Conservation (phyloP, 257 asterid genomes). For the Solanum megistacrolobum region DNA sequence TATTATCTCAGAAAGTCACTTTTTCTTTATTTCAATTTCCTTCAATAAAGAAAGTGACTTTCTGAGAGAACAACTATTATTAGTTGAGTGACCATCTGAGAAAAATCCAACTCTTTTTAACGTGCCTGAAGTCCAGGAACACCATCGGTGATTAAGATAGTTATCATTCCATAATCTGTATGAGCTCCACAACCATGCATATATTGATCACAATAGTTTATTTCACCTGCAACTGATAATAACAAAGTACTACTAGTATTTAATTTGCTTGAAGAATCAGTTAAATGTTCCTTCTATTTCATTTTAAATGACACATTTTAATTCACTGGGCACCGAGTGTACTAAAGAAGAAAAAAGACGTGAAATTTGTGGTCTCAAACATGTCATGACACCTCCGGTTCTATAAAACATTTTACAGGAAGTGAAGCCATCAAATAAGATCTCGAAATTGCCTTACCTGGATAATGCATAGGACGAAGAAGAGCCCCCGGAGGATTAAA, state of each 20-base stretch:
- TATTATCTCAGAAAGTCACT: neutral
- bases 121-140: slow-evolving; percentile 42
- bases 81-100: neutral
- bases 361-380: neutral
- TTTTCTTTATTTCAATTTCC: neutral
- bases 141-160: slow-evolving; percentile 43
- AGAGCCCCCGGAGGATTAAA: slow-evolving; percentile 22
- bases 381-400: neutral
- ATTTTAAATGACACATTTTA: neutral
- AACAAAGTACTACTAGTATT: neutral
- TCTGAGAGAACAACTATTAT: neutral
- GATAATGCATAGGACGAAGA: slow-evolving; percentile 48
- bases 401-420: neutral
- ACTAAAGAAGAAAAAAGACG: neutral
- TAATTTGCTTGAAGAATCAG: neutral
- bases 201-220: slow-evolving; percentile 17
- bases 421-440: neutral
- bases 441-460: slow-evolving; percentile 16
- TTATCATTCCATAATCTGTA: slow-evolving; percentile 61
- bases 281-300: neutral
- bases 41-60: no score
- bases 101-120: neutral
- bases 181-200: slow-evolving; percentile 52
- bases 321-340: neutral
- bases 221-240: slow-evolving; percentile 12